These are phyloP conservation scores for Suhomyces canberraensis DNA, from an alignment of 805 yeast species.

Conservation along the genomic window DNA sequence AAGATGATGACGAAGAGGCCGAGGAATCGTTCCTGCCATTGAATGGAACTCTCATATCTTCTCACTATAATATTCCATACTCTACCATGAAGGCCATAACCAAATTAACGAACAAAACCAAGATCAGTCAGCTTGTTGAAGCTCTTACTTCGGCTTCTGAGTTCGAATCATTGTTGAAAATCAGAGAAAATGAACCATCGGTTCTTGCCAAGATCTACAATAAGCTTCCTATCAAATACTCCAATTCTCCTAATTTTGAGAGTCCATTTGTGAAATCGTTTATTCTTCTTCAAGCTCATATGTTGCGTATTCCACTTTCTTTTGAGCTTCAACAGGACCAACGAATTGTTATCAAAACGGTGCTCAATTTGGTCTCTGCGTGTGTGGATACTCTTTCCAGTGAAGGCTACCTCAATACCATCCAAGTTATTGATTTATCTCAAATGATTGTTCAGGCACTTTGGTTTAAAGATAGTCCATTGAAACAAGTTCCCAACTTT, in stretches of 20 bases:
- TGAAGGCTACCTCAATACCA: conserved; percentile 75
- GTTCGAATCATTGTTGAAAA: conserved; percentile 60
- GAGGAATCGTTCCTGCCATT: conserved; percentile 49
- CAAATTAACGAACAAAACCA: conserved; percentile 52
- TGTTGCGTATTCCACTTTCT: conserved; percentile 62
- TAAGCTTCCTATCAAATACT: conserved; percentile 59
- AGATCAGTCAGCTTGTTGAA: conserved; percentile 60
- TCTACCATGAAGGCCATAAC: conserved; percentile 63
- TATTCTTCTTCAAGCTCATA: conserved; percentile 74
- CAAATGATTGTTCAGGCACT: conserved; percentile 87
- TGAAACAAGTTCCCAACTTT: conserved; percentile 79
- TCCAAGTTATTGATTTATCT: conserved; percentile 78
- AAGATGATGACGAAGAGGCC: conserved; percentile 33
- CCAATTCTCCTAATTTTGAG: conserved; percentile 34
- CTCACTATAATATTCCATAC: conserved; percentile 66
- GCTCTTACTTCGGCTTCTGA: conserved; percentile 67
- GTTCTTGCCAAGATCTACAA: conserved; percentile 50
- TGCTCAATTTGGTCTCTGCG: conserved; percentile 57
- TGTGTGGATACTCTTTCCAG: conserved; percentile 73
- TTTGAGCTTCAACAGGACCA: conserved; percentile 58
- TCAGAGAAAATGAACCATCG: conserved; percentile 58
- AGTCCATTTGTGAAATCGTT: conserved; percentile 70
- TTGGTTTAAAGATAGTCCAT: conserved; percentile 76
- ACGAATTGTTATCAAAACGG: conserved; percentile 45
- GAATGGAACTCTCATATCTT: conserved; percentile 71